Base-by-base conservation (phyloP, 2,329 filamentous ascomycete species). In the Raffaelea ambrosiae region DNA sequence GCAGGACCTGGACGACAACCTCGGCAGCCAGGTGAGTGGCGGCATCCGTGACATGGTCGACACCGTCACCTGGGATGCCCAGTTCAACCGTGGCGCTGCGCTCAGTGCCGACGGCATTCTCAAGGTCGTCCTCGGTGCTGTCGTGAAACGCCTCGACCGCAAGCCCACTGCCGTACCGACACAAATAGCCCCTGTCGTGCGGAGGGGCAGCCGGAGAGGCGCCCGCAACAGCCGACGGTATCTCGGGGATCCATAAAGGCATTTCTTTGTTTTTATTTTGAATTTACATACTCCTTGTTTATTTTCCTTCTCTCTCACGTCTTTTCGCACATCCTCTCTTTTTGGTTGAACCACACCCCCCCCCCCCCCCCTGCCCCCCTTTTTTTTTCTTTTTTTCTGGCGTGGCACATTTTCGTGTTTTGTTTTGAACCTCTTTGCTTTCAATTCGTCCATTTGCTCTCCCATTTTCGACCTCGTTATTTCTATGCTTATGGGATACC, bases 21-120 rank as follows among this genome's bases (percentile, higher is more conserved):
- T 93, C 33, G 69, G 66, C 2, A 70, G 75, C 39, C 59, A 71
- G 22, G 67, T 73, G 26, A 68, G 73, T 26, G 43, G 19, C 7
- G 47, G 44, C 41, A 20, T 91, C 16, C 72, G 91, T 18, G 91
- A 97, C 66, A 96, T 97, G 59, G 88, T 96, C 16, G 91, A 97
- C 64, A 95, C 90, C 0, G 83, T 89, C 31, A 84, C 86, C 0
- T 95, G 85, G 73, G 77, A 70, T 20, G 72, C 70, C 1, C 68
- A 67, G 42, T 8, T 44, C 5, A 43, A 16, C 5, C 68, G 69
- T 16, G 53, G 59, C 59, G 50, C 61, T 5, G 57, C 55, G 8
- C 68, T 96, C 41, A 82, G 79, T 1, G 83, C 74, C 0, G 79
- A 87, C 2, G 80, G 76, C 0, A 84, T 96, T 40, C 66, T 96